These are phyloP conservation scores for Acanthamoeba rhysodes DNA, from an alignment of 208 protist genomes.

Conservation along the genomic window DNA sequence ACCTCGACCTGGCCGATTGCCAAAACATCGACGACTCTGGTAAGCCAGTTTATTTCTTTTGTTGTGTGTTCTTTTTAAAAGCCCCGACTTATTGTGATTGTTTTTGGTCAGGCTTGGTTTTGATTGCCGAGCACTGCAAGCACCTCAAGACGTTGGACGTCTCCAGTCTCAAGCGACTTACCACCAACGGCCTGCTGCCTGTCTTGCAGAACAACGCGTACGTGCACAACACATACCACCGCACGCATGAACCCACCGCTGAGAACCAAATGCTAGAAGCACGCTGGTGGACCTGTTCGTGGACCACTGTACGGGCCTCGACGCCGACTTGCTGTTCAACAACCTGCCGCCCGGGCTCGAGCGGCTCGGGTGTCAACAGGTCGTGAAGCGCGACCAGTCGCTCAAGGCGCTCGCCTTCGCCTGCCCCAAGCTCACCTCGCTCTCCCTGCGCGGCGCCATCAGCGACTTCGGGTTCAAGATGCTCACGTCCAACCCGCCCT, in stretches of 20 bases:
- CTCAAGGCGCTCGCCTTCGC: conserved; percentile 51
- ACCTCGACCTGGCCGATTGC: conserved; percentile 34
- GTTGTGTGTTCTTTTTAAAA: too few species aligned
- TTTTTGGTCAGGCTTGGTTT: conserved; percentile 3
- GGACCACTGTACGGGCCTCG: background rate
- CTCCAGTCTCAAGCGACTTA: background rate
- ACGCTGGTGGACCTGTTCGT: background rate
- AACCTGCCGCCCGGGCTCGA: conserved; percentile 50
- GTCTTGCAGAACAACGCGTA: conserved; percentile 55
- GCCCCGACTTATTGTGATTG: background rate
- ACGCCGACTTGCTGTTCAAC: background rate
- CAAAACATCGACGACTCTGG: background rate
- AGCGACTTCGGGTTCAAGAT: conserved; percentile 69
- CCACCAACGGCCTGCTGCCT: background rate
- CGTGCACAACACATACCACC: background rate
- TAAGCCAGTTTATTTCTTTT: too few species aligned
- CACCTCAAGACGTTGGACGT: background rate
- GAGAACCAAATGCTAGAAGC: background rate
- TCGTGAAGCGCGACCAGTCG: conserved; percentile 28
- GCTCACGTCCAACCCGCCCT: background rate
- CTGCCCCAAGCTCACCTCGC: conserved; percentile 11
- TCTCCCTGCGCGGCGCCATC: background rate
- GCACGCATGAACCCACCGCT: background rate
- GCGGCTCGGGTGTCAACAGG: background rate
- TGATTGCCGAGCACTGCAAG: conserved; percentile 27